Base-by-base conservation (phyloP, 768 basidiomycete genomes). In the Leucosporidium creatinivorum region DNA sequence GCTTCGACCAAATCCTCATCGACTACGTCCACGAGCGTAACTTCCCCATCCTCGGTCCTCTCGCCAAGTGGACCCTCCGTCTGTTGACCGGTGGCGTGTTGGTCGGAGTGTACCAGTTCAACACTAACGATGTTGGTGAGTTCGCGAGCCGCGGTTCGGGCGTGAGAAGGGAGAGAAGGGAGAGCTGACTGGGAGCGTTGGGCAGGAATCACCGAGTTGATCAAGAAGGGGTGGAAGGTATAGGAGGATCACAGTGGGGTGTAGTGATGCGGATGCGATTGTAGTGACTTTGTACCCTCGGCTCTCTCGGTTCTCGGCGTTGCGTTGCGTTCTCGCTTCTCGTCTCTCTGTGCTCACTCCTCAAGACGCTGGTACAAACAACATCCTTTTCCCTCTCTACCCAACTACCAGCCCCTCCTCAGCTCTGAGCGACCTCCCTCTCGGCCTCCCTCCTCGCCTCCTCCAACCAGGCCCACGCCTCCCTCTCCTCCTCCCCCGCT, bases 121-220 rank as follows among this genome's bases (percentile, higher is more conserved):
- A 98, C 81, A 97, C 96, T 52, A 92, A 94, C 77, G 94, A 98
- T 77, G 86, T 99, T 70, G 93, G 96, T 96, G 73, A 73, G 89
- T 82, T 12, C 44, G 39, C 54, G 39, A 13, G 39, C 39, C 39
- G 39, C 39, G 39, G 39, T 44, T 44, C 39, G 39, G 8, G 15
- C 13, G 0, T 54, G 15, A 12, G n/a, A 48, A 61, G 56, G 68
- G 36, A 56, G 15, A 36, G 25, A 23, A 36, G 18, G 15, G 61
- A 28, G 10, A 59, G 39, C 31, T 26, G n/a, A 52, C 28, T 10
- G 7, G 33, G 59, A 31, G 48, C 8, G 28, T 65, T 9, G 48
- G 47, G 8, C 72, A 93, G 92, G 92, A 74, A 79, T 93, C 62
- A 90, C 89, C 10, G 91, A 96, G 79, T 81, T 93, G 65, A 85